These are phyloP conservation scores for Mortierella sp. DNA, from an alignment of 371 early-diverging fungal genomes.

Conservation along the genomic window DNA sequence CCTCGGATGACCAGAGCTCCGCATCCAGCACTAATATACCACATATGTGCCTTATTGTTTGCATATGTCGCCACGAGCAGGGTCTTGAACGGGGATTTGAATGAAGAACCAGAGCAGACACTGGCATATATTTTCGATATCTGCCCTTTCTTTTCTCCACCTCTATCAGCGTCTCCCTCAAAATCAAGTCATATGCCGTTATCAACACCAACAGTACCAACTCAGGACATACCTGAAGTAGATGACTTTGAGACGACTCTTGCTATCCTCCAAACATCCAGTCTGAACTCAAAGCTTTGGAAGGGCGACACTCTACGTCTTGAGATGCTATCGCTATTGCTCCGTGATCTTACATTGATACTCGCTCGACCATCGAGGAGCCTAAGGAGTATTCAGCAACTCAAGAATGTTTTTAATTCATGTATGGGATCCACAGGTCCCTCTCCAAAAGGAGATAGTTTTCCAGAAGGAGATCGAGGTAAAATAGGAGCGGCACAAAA, in stretches of 20 bases:
- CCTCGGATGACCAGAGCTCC: slow-evolving; percentile 29
- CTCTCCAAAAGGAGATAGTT: neutral
- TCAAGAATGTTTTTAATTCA: slow-evolving; percentile 15
- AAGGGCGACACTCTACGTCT: slow-evolving; percentile 50
- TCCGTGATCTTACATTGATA: slow-evolving; percentile 37
- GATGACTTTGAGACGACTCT: slow-evolving; percentile 53
- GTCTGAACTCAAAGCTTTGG: slow-evolving; percentile 47
- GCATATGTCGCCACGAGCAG: slow-evolving; percentile 44
- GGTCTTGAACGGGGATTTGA: slow-evolving; percentile 42
- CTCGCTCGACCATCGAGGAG: slow-evolving; percentile 37
- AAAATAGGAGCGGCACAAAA: too few relatives aligned
- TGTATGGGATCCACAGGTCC: neutral
- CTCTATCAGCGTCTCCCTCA: neutral
- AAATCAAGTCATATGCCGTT: neutral
- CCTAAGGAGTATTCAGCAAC: slow-evolving; percentile 20
- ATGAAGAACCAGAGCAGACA: slow-evolving; percentile 38
- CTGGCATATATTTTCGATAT: slow-evolving; percentile 40
- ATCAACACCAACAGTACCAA: neutral
- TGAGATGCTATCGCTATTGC: slow-evolving; percentile 36
- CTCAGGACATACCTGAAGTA: slow-evolving; percentile 16
- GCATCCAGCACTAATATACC: slow-evolving; percentile 51
- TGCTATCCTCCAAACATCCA: slow-evolving; percentile 31
- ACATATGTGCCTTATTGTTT: slow-evolving; percentile 35
- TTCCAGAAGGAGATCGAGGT: too few relatives aligned
- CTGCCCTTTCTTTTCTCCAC: slow-evolving; percentile 47